phyloP scores from a whole-genome alignment of 257 asterid species.

The Solanum arcanum region DNA sequence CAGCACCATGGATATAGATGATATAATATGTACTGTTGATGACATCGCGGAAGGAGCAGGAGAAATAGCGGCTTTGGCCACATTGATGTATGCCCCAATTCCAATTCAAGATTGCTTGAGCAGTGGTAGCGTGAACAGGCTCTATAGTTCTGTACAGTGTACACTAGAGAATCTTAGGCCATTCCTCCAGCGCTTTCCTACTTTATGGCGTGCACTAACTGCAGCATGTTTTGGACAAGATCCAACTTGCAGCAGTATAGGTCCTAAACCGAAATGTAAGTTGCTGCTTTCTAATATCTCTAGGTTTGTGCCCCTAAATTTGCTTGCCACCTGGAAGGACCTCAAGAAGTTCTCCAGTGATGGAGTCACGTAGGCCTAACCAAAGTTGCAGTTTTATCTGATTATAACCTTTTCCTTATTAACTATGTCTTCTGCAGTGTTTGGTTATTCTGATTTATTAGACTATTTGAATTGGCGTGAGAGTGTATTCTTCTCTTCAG shows the following conservation, averaged over 20 bases:
- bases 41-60: slow-evolving; percentile 99
- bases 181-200: slow-evolving; percentile 81
- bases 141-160: slow-evolving; percentile 75
- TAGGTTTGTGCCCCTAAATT: background rate
- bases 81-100: slow-evolving; percentile 82
- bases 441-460: slow-evolving; percentile 69
- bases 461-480: slow-evolving; percentile 97
- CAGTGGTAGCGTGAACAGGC: slow-evolving; percentile 89
- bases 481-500: slow-evolving; percentile 81
- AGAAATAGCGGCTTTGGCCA: slow-evolving; percentile 94
- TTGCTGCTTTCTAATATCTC: slow-evolving; percentile 5
- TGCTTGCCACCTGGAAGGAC: background rate
- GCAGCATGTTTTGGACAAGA: slow-evolving; percentile 89
- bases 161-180: slow-evolving; percentile 96
- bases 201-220: slow-evolving; percentile 73
- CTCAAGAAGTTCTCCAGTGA: background rate
- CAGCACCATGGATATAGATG: slow-evolving; percentile 47
- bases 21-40: slow-evolving; percentile 75
- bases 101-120: slow-evolving; percentile 91
- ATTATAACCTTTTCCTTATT: slow-evolving; percentile 5
- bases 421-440: slow-evolving; percentile 26
- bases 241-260: slow-evolving; percentile 39
- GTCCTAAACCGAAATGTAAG: slow-evolving; percentile 53
- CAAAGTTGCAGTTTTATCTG: background rate
- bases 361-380: background rate